Evolutionary conservation across 768 basidiomycete species (phyloP), one percentile per base, ranked within the genome.

Genomic region (Mycena floridula): DNA sequence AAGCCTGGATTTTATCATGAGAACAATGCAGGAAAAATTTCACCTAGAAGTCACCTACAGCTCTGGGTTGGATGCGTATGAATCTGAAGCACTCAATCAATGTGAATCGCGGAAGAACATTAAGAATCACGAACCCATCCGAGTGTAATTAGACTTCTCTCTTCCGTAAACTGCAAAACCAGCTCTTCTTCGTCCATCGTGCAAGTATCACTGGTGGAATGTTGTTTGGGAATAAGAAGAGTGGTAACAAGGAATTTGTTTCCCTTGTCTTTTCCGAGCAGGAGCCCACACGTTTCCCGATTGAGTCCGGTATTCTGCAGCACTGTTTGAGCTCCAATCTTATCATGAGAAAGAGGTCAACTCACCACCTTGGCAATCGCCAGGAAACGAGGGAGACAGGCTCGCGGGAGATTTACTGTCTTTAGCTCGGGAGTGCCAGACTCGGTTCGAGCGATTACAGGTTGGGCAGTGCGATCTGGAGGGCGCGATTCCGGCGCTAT

Each of bases 21-120:
- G n/a, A n/a, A n/a, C n/a, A n/a, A n/a, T n/a, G n/a, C 13, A n/a
- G 25, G 20, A 22, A 28, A 44, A 41, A 23, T 27, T 48, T 22
- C 30, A 12, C 23, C 25, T 28, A 18, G 25, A 25, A 7, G 24
- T n/a, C 7, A 69, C 80, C 47, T 50, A 82, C 90, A 92, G 44
- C 85, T 84, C 52, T 93, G 91, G 4, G 89, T 85, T 1, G 91
- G 91, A 59, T 94, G 91, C 0, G 89, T 93, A 64, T 93, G 91
- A 53, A 94, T 94, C 89, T 93, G 56, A 20, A 16, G 23, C 46
- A 37, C 5, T 15, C 27, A 24, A 42, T 25, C 38, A 18, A 25
- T 43, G 30, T 25, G 16, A 35, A 16, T 45, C 26, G 41, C 37
- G 39, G 22, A 40, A 32, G 44, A 45, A 45, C 32, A 43, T 55